phyloP scores from a whole-genome alignment of 2,329 filamentous ascomycete species.

The Didymella keratinophila region DNA sequence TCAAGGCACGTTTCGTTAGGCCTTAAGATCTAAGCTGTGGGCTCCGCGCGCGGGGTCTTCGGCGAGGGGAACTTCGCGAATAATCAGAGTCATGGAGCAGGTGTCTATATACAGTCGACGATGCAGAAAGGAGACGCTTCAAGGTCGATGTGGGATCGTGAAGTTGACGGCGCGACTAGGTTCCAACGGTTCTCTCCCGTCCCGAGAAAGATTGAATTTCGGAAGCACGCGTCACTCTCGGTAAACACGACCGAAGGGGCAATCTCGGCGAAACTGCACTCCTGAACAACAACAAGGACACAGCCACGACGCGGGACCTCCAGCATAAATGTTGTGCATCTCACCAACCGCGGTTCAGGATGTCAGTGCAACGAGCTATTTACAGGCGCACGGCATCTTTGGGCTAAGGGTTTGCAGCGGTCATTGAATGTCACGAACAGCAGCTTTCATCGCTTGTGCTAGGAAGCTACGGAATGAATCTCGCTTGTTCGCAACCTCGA shows the following conservation, averaged over 20 bases:
- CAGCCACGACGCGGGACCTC: background rate
- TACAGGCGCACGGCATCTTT: background rate
- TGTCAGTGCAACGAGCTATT: background rate
- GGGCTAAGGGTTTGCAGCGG: background rate
- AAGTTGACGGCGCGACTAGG: conserved; percentile 7
- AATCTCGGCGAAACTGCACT: background rate
- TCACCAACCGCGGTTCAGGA: background rate
- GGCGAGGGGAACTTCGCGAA: background rate
- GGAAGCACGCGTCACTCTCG: conserved; percentile 16
- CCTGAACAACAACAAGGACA: conserved; percentile 1
- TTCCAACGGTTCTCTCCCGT: conserved; percentile 17
- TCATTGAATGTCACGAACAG: background rate
- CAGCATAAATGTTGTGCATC: conserved; percentile 8
- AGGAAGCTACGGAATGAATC: background rate
- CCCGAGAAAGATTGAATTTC: conserved; percentile 17
- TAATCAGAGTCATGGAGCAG: conserved; percentile 5
- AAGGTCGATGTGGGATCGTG: background rate
- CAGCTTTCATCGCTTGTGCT: background rate
- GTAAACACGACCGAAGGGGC: conserved; percentile 12
- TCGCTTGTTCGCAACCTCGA: background rate
- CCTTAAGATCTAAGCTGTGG: background rate
- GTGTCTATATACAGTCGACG: background rate
- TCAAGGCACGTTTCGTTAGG: conserved; percentile 1
- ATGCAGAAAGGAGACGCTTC: background rate
- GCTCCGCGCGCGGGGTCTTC: background rate